A percentile compares a stretch with the other conserved stretches of the same genome.
These are phyloP conservation scores for Medicago truncatula DNA, from an alignment of 306 rosid genomes.

Conservation along the genomic window MtrunA17r5.0-ANR NC_053047.1:11711501-11712000, in stretches of 20 bases:
- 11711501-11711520: background rate
- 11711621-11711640: slow-evolving; percentile 71
- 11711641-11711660: slow-evolving; percentile 68
- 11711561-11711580: slow-evolving; percentile 73
- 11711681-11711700: background rate
- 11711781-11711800: background rate
- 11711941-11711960: background rate
- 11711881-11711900: background rate
- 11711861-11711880: background rate
- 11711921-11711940: background rate
- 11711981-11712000: background rate
- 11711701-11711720: background rate
- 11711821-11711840: background rate
- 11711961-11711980: background rate
- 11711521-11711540: background rate
- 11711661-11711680: background rate
- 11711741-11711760: background rate
- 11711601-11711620: slow-evolving; percentile 70
- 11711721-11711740: background rate
- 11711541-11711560: slow-evolving; percentile 54
- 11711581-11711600: slow-evolving; percentile 57
- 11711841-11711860: background rate
- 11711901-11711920: background rate
- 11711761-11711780: background rate
- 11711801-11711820: background rate